Evolutionary conservation across 352 stramenopile genomes (phyloP).

Genomic region (Ochromonadaceae sp.): DNA sequence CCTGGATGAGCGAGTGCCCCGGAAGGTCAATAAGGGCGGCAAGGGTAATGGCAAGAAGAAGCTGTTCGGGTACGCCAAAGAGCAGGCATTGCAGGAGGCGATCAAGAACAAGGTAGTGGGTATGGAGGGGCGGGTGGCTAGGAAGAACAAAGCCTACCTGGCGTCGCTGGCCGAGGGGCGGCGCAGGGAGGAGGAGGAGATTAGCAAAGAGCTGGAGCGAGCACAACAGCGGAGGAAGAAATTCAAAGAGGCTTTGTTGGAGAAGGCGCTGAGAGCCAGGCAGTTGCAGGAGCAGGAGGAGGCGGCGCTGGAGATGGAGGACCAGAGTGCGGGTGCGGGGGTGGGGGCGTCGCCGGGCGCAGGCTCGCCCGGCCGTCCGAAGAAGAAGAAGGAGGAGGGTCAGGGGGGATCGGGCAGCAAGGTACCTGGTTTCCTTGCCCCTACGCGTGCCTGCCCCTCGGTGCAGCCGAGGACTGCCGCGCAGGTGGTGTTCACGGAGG

Average conservation of each 20-base stretch:
- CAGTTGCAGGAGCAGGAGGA: neutral
- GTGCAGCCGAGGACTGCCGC: neutral
- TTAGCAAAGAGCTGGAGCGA: neutral
- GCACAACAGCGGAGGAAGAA: slow-evolving; percentile 1
- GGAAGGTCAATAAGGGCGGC: too few species aligned
- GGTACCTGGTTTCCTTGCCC: too few species aligned
- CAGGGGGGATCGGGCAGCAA: neutral
- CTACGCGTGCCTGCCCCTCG: too few species aligned
- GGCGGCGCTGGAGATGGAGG: neutral
- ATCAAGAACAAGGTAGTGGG: neutral
- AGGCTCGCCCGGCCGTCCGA: neutral
- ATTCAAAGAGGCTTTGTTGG: slow-evolving; percentile 15
- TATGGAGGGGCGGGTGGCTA: neutral
- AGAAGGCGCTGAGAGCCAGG: neutral
- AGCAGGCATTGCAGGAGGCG: neutral
- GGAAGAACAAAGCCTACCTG: slow-evolving; percentile 1
- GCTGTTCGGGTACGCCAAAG: neutral
- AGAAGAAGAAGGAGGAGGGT: neutral
- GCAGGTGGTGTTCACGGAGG: neutral
- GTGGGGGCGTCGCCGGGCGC: neutral
- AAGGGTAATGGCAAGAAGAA: neutral
- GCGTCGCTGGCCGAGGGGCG: neutral
- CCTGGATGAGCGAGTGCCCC: too few species aligned
- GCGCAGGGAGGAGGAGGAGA: neutral
- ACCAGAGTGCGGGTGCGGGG: neutral